Evolutionary conservation across 805 yeast genomes (phyloP).

Genomic region (Clavispora carvajalis): DNA sequence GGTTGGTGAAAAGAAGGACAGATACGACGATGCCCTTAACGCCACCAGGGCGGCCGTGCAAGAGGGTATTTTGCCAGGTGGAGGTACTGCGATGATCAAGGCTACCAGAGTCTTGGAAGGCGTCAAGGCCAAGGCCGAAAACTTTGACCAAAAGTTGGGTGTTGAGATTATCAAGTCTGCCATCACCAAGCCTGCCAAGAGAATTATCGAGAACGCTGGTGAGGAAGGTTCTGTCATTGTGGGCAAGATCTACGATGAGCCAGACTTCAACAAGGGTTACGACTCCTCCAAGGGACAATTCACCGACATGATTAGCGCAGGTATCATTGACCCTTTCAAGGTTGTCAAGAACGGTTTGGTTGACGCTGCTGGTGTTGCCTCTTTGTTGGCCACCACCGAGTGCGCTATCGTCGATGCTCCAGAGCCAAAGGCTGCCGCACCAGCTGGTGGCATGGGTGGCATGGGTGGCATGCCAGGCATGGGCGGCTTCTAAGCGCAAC

Average conservation of each 20-base stretch:
- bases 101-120: constrained; percentile 73
- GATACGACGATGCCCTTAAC: constrained; percentile 96
- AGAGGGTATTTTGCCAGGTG: constrained; percentile 98
- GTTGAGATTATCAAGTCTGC: constrained; percentile 90
- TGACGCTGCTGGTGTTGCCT: constrained; percentile 97
- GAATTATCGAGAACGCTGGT: constrained; percentile 94
- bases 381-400: constrained; percentile 95
- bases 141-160: constrained; percentile 96
- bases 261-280: constrained; percentile 83
- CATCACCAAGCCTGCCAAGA: constrained; percentile 90
- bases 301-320: constrained; percentile 93
- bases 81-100: constrained; percentile 96
- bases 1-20: constrained; percentile 99
- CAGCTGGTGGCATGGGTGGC: constrained; percentile 47
- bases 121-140: constrained; percentile 58
- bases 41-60: constrained; percentile 99
- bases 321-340: constrained; percentile 98
- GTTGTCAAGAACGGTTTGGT: constrained; percentile 93
- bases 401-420: constrained; percentile 97
- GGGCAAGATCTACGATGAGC: constrained; percentile 69
- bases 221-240: constrained; percentile 96
- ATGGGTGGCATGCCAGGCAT: constrained; percentile 22
- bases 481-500: constrained; percentile 22
- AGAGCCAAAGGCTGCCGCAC: constrained; percentile 55
- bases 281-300: constrained; percentile 89